Base-by-base conservation (phyloP, 768 basidiomycete species). In the Naganishia onofrii region DNA sequence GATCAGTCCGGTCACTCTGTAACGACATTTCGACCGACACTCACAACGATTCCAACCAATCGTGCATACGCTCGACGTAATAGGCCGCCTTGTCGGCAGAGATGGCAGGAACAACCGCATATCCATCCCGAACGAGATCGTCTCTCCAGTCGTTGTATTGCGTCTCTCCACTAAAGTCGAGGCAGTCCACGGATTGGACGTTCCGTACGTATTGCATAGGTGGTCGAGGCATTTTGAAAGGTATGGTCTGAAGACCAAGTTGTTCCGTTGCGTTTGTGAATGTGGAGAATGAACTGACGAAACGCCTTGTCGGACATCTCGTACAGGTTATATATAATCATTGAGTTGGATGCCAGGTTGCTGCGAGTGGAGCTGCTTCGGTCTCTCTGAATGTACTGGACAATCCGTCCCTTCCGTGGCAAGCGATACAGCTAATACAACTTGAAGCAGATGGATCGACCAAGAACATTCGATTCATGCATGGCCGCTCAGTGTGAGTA, bases 131-230 rank as follows among this genome's bases (percentile, higher is more conserved):
- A n/a, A 44, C 48, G 42, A 66, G 48, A 19, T 66, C 65, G 29
- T 66, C 65, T 29, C 65, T 66, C 29, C 44, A 66, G 23, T 66
- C 65, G 31, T 51, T 51, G 36, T 66, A 66, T 46, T 31, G 13
- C 19, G 28, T 48, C 19, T 66, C 29, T 51, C 48, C 21, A 12
- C 48, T 51, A 51, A 51, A 51, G 48, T 51, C 48, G 48, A 51
- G 48, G 48, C 48, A 51, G n/a, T 51, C 48, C 6, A 51, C 48
- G n/a, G 48, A 51, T 12, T 51, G 48, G n/a, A 51, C 48, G 48
- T 51, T 51, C 23, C 48, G 48, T 6, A 51, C 48, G 48, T 51
- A 51, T 51, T 51, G 48, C 48, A 51, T 51, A 51, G 48, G 48
- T 51, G 48, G 48, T 51, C 48, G 48, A 51, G 48, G 48, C 48